Evolutionary conservation across 176 grass and related monocot species (phyloP).

Genomic region (Bonia amplexicaulis): DNA sequence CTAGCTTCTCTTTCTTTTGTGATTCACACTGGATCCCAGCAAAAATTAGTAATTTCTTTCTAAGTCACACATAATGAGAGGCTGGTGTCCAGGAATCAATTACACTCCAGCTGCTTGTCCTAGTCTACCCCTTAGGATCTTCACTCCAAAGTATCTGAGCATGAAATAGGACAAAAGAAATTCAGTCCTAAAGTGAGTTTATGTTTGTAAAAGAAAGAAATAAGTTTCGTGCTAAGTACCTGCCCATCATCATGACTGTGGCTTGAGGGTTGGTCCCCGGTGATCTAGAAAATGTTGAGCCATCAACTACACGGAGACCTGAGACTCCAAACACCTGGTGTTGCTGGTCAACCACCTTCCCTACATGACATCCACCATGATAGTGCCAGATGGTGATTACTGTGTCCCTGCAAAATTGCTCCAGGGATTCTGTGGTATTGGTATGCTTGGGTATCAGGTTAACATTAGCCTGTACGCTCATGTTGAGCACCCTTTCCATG

Average conservation of each 20-base stretch:
- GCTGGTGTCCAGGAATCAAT: conserved; percentile 16
- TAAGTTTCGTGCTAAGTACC: conserved; percentile 33
- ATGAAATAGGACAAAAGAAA: conserved; percentile 13
- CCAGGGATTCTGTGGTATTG: conserved; percentile 64
- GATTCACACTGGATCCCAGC: conserved; percentile 44
- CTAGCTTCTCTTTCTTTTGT: conserved; percentile 45
- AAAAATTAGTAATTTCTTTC: conserved; percentile 56
- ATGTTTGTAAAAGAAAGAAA: conserved; percentile 8
- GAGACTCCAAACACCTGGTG: conserved; percentile 51
- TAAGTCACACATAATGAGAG: conserved; percentile 43
- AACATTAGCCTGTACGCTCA: conserved; percentile 69
- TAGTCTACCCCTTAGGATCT: conserved; percentile 64
- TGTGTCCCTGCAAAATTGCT: conserved; percentile 89
- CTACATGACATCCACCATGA: conserved; percentile 79
- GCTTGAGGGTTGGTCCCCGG: conserved; percentile 91
- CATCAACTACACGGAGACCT: conserved; percentile 59
- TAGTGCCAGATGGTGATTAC: conserved; percentile 94
- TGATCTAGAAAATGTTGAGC: conserved; percentile 60
- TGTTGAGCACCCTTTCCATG: conserved; percentile 75
- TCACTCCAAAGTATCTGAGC: conserved; percentile 79
- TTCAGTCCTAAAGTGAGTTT: conserved; percentile 11
- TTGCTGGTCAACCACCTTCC: conserved; percentile 67
- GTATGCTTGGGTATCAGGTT: conserved; percentile 87
- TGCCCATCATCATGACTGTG: conserved; percentile 92
- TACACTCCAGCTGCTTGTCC: conserved; percentile 47